Evolutionary conservation across 306 rosid genomes (phyloP).

Genomic region (Geum urbanum): DNA sequence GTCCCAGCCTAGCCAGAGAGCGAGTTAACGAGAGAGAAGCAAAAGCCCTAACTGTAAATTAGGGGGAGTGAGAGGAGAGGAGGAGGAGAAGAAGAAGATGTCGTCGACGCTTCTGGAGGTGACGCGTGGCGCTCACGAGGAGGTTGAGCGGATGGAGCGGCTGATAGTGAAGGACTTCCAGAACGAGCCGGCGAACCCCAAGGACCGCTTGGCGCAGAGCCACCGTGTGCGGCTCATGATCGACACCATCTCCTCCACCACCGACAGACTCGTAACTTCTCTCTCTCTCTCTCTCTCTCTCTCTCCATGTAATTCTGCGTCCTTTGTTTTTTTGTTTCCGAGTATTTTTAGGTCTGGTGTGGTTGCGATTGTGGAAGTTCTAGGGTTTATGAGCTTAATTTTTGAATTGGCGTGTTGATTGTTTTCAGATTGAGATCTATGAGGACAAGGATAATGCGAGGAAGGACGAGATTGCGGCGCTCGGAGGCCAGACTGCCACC

Average conservation of each 20-base stretch:
- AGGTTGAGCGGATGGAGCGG: slow-evolving; percentile 88
- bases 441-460: slow-evolving; percentile 83
- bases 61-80: not conserved
- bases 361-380: not conserved
- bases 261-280: slow-evolving; percentile 55
- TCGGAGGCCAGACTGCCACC: slow-evolving; percentile 90
- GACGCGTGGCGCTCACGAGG: slow-evolving; percentile 88
- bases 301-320: not conserved
- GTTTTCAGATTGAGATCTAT: slow-evolving; percentile 65
- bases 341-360: not conserved
- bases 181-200: slow-evolving; percentile 54
- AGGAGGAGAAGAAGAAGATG: slow-evolving; percentile 40
- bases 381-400: not conserved
- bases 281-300: not conserved
- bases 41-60: not conserved
- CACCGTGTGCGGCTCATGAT: slow-evolving; percentile 86
- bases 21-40: not conserved
- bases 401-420: slow-evolving; percentile 12
- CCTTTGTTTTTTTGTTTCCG: too few species aligned
- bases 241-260: slow-evolving; percentile 60
- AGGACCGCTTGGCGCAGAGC: slow-evolving; percentile 81
- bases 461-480: slow-evolving; percentile 94
- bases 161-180: slow-evolving; percentile 84
- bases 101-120: slow-evolving; percentile 93
- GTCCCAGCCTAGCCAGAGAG: too few species aligned